A percentile compares a stretch with the other conserved stretches of the same genome.
Conservation (phyloP, 768 basidiomycete species). For the Termitomyces titanicus region DNA sequence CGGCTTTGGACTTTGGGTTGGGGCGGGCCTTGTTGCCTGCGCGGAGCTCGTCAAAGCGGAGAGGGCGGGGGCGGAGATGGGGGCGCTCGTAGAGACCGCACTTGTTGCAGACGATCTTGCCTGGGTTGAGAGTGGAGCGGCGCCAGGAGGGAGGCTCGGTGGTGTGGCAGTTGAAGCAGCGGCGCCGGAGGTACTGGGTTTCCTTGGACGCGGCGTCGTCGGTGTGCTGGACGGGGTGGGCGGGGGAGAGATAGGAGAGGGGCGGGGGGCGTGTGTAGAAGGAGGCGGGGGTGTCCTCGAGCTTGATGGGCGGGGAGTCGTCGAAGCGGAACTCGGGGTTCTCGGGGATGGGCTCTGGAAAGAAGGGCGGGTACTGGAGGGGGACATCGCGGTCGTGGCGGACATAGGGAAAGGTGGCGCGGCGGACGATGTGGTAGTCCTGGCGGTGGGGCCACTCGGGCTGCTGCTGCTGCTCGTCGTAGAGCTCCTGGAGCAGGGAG, state of each 20-base stretch:
- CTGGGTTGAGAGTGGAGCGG: conserved; percentile 81
- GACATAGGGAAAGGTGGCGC: conserved; percentile 76
- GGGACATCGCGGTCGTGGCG: conserved; percentile 63
- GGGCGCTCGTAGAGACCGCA: conserved; percentile 90
- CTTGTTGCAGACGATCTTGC: conserved; percentile 94
- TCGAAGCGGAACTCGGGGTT: conserved; percentile 36
- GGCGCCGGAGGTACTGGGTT: conserved; percentile 83
- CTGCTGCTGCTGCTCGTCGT: conserved; percentile 25
- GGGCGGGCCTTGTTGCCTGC: conserved; percentile 77
- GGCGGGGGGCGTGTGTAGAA: conserved; percentile 35
- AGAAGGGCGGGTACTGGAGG: conserved; percentile 37
- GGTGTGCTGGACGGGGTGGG: conserved; percentile 75
- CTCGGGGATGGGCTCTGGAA: conserved; percentile 32
- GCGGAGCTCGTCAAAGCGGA: conserved; percentile 84
- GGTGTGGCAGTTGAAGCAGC: conserved; percentile 90
- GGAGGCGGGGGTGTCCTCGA: conserved; percentile 40
- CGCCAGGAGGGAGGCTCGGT: conserved; percentile 90
- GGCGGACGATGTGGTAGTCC: conserved; percentile 49
- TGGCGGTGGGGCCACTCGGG: conserved; percentile 32
- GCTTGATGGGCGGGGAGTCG: conserved; percentile 39
- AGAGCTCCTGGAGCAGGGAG: conserved; percentile 23
- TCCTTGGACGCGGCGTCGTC: conserved; percentile 90
- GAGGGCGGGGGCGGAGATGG: conserved; percentile 75
- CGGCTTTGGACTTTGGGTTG: conserved; percentile 44
- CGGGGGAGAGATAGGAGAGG: conserved; percentile 39